Conservation (phyloP, 805 yeast genomes). For the Ogataea minuta region DNA sequence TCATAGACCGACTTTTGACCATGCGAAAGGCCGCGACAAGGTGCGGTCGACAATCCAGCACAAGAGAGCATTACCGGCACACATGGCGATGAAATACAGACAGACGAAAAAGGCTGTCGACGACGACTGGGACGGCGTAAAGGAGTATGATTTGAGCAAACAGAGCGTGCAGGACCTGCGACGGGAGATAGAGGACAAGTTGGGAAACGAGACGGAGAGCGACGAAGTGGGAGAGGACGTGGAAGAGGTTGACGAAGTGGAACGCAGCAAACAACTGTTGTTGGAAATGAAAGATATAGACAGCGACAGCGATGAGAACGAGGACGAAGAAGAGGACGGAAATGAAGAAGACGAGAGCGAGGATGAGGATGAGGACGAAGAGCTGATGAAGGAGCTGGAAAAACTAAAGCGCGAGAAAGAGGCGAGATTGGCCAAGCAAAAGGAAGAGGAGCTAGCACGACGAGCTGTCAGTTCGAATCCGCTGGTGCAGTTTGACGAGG, state of each 20-base stretch:
- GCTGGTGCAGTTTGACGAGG: conserved; percentile 16
- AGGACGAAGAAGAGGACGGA: conserved; percentile 7
- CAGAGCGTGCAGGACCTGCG: conserved; percentile 20
- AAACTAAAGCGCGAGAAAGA: conserved; percentile 38
- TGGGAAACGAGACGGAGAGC: conserved; percentile 5
- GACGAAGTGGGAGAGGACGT: conserved; percentile 5
- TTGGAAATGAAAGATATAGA: conserved; percentile 18
- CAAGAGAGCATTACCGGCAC: conserved; percentile 53
- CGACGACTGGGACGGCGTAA: conserved; percentile 37
- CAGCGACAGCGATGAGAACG: conserved; percentile 21
- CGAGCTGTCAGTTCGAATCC: conserved; percentile 30
- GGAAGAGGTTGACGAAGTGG: conserved; percentile 34
- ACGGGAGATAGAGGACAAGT: conserved; percentile 15
- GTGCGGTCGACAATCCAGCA: conserved; percentile 48
- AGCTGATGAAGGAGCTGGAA: conserved; percentile 39
- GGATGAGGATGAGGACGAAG: conserved; percentile 35
- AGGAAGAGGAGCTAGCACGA: conserved; percentile 26
- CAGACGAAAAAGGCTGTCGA: conserved; percentile 23
- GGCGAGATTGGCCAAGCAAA: conserved; percentile 25
- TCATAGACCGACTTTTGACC: conserved; percentile 67
- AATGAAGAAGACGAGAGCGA: conserved; percentile 5
- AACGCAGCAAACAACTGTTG: conserved; percentile 17
- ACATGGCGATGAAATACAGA: conserved; percentile 50
- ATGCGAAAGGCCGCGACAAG: conserved; percentile 54
- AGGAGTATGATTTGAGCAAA: conserved; percentile 35